phyloP scores from a whole-genome alignment of 176 grass and related monocot species.

The Hsuehochloa calcarea region DNA sequence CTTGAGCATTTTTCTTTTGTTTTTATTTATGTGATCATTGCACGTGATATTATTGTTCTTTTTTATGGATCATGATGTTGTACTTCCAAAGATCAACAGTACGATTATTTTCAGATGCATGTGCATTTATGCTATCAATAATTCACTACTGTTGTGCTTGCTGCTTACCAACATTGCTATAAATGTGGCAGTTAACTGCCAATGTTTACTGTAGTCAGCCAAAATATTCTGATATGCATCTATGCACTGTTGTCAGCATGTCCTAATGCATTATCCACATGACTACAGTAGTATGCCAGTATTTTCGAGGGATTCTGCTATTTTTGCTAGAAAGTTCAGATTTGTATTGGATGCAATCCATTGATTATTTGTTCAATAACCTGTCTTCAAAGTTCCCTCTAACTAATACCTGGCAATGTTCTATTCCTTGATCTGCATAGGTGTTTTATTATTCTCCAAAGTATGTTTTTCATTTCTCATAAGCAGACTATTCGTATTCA shows the following conservation, averaged over 20 bases:
- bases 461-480: not conserved
- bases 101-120: not conserved
- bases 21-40: not conserved
- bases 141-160: not conserved
- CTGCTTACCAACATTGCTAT: not conserved
- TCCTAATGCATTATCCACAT: not conserved
- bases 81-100: not conserved
- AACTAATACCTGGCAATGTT: not conserved
- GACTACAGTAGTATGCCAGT: not conserved
- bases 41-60: not conserved
- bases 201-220: not conserved
- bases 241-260: not conserved
- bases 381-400: no score
- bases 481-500: not conserved
- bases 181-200: not conserved
- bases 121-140: not conserved
- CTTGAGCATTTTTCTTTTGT: constrained; percentile 8
- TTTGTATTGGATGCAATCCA: not conserved
- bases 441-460: constrained; percentile 11
- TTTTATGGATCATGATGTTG: not conserved
- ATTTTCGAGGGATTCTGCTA: not conserved
- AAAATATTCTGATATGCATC: not conserved
- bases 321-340: constrained; percentile 16
- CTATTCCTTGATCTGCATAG: not conserved
- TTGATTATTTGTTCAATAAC: constrained; percentile 8